Evolutionary conservation across 352 stramenopile genomes (phyloP), one percentile per base, ranked within the genome.

Genomic region (Phytophthora sp.): DNA sequence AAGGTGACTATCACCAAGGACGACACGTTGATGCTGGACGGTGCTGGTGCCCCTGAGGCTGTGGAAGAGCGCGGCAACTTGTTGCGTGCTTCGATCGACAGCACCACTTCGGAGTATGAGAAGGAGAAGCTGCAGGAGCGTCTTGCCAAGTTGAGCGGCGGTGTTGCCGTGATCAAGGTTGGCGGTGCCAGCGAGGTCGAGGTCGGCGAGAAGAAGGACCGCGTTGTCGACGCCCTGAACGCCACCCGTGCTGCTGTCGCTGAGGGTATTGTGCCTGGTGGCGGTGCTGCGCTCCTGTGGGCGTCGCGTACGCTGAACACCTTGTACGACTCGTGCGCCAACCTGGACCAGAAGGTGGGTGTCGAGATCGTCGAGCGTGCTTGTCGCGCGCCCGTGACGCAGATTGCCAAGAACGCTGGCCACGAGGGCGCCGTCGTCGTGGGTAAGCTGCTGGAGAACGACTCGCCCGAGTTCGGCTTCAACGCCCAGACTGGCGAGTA

Each of bases 121-220:
- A 98, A 98, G 80, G 98, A 99, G 85, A 99, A 99, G 92, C 94
- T 99, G 58, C 96, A 99, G 85, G 98, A 99, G 79, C 95, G 98
- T 76, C 89, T 99, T 16, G 98, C 98, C 66, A 99, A 99, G 88
- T 86, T 99, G 39, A 95, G 93, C 66, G 98, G 98, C 69, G 98
- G 98, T 73, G 97, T 99, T 47, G 98, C 98, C 27, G 97, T 99
- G 23, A 99, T 99, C 80, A 99, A 99, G 85, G 98, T 99, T 27
- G 98, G 98, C 55, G 98, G 98, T 46, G 96, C 96, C 54, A 98
- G 86, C 53, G 98, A 99, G 79, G 96, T 99, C 39, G 98, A 99
- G 80, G 98, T 99, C 15, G 84, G 92, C 23, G 98, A 99, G 82
- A 99, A 99, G 96, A 99, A 99, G 90, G 98, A 99, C 82, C 95